Evolutionary conservation across 2,329 filamentous ascomycete species (phyloP).

Genomic region (Alternaria ventricosa): DNA sequence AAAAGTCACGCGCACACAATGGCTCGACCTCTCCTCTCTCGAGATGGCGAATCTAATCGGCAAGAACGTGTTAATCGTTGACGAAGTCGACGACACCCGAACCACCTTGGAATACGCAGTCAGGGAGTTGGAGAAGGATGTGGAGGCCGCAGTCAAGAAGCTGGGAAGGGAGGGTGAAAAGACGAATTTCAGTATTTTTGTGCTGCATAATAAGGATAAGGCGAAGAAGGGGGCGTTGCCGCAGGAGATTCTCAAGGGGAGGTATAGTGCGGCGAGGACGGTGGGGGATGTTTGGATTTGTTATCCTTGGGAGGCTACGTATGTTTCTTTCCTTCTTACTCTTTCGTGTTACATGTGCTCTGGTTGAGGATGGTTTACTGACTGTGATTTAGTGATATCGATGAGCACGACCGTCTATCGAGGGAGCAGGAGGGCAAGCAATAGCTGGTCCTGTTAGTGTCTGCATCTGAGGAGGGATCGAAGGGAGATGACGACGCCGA

Average conservation of each 20-base stretch:
- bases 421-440: slow-evolving; percentile 47
- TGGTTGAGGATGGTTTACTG: no score
- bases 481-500: background rate
- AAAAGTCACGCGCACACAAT: slow-evolving; percentile 97
- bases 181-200: slow-evolving; percentile 93
- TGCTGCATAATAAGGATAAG: slow-evolving; percentile 99
- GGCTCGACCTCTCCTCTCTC: slow-evolving; percentile 87
- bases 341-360: no score
- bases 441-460: no score
- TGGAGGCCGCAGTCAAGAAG: slow-evolving; percentile 77
- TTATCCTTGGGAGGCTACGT: slow-evolving; percentile 96
- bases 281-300: slow-evolving; percentile 97
- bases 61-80: slow-evolving; percentile 90
- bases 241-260: slow-evolving; percentile 73
- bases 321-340: no score
- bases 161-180: slow-evolving; percentile 72
- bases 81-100: slow-evolving; percentile 94
- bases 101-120: slow-evolving; percentile 95
- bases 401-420: slow-evolving; percentile 82
- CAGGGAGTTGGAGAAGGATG: slow-evolving; percentile 92
- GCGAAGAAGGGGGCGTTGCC: slow-evolving; percentile 88
- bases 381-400: slow-evolving; percentile 77
- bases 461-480: background rate
- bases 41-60: slow-evolving; percentile 89
- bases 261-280: slow-evolving; percentile 86